Evolutionary conservation across 805 yeast genomes (phyloP).

Genomic region (Yamadazyma tumulicola): DNA sequence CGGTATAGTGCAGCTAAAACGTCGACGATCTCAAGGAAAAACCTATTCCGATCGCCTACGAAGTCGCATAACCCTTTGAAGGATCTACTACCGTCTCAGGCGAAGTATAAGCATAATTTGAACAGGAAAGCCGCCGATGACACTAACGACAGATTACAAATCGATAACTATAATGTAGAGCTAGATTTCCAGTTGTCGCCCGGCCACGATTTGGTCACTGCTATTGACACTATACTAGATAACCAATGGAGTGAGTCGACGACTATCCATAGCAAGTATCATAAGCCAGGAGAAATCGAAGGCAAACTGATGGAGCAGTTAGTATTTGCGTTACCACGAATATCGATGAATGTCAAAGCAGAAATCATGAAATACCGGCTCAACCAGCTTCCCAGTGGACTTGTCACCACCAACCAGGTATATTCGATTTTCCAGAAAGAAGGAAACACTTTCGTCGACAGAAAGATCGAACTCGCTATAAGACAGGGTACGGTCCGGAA

Average conservation of each 20-base stretch:
- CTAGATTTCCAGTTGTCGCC: conserved; percentile 34
- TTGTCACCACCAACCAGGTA: conserved; percentile 44
- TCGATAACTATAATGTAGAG: conserved; percentile 34
- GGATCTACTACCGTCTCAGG: conserved; percentile 24
- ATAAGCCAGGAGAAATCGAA: conserved; percentile 12
- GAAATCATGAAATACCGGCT: conserved; percentile 33
- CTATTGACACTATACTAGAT: conserved; percentile 27
- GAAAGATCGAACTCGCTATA: conserved; percentile 34
- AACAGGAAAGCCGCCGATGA: conserved; percentile 6
- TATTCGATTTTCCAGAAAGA: conserved; percentile 44
- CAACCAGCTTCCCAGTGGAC: conserved; percentile 33
- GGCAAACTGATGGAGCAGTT: conserved; percentile 21
- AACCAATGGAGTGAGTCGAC: conserved; percentile 40
- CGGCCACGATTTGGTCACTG: conserved; percentile 27
- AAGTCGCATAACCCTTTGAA: conserved; percentile 23
- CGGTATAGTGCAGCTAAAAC: conserved; percentile 40
- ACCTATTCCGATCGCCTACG: conserved; percentile 20
- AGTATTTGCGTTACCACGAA: conserved; percentile 31
- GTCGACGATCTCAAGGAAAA: conserved; percentile 25
- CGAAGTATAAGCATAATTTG: conserved; percentile 17
- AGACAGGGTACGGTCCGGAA: conserved; percentile 35
- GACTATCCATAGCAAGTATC: conserved; percentile 21
- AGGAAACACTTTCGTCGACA: conserved; percentile 51
- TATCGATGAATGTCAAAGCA: conserved; percentile 32
- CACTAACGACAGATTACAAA: conserved; percentile 2